phyloP scores from a whole-genome alignment of 305 asterid genomes.

The Ilex paraguariensis region DNA sequence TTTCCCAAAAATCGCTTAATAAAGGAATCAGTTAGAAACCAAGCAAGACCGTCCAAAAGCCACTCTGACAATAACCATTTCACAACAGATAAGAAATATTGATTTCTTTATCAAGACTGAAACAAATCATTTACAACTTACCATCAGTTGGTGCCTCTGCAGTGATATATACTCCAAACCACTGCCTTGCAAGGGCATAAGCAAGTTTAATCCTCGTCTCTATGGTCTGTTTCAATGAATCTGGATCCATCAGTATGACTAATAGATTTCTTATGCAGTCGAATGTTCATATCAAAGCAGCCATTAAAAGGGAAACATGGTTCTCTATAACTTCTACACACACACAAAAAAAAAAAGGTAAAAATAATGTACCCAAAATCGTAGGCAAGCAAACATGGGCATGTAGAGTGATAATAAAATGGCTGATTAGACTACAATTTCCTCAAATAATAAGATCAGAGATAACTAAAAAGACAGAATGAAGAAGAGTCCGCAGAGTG shows the following conservation, averaged over 20 bases:
- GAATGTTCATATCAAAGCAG: neutral
- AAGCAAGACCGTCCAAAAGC: conserved; percentile 99
- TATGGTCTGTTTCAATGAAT: conserved; percentile 63
- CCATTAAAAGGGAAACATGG: neutral
- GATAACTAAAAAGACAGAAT: no score
- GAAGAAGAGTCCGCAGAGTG: no score
- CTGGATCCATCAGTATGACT: conserved; percentile 28
- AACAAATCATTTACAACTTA: conserved; percentile 30
- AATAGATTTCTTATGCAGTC: conserved; percentile 3
- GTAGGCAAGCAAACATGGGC: neutral
- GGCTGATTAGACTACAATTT: no score
- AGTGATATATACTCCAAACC: conserved; percentile 95
- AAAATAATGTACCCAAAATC: neutral
- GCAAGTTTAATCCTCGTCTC: conserved; percentile 92
- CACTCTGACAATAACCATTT: conserved; percentile 58
- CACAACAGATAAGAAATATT: conserved; percentile 27
- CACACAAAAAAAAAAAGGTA: neutral
- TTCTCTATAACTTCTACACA: no score
- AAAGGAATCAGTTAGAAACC: conserved; percentile 84
- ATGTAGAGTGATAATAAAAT: neutral
- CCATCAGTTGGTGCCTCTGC: conserved; percentile 94
- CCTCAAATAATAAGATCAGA: no score
- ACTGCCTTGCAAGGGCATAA: conserved; percentile 91
- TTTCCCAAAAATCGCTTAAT: conserved; percentile 87
- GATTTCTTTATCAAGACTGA: conserved; percentile 9